These are phyloP conservation scores for Hypsizygus marmoreus DNA, from an alignment of 768 basidiomycete species.

Conservation along the genomic window DNA sequence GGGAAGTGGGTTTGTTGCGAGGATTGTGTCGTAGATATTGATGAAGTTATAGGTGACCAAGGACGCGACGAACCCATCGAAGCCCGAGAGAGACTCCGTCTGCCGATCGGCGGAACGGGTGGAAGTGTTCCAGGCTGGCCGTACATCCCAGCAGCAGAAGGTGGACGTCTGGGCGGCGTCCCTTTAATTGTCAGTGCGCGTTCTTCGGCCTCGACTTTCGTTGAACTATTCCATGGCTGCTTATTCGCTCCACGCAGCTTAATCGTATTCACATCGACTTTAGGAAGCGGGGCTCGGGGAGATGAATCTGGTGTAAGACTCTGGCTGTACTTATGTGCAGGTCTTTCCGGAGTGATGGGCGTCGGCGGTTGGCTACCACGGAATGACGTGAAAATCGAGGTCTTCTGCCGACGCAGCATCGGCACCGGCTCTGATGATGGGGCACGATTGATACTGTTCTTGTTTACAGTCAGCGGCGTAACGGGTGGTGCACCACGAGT, in stretches of 20 bases:
- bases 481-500: conserved; percentile 38
- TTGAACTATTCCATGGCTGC: conserved; percentile 81
- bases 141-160: conserved; percentile 46
- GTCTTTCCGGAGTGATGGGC: conserved; percentile 57
- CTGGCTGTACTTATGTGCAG: conserved; percentile 66
- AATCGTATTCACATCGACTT: conserved; percentile 41
- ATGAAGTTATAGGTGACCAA: conserved; percentile 77
- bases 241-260: conserved; percentile 39
- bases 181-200: conserved; percentile 46
- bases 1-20: conserved; percentile 42
- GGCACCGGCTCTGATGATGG: conserved; percentile 59
- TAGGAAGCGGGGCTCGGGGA: conserved; percentile 46
- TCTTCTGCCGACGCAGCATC: conserved; percentile 55
- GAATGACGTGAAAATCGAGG: conserved; percentile 61
- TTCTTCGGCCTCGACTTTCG: conserved; percentile 65
- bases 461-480: conserved; percentile 51
- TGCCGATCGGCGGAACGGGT: conserved; percentile 48
- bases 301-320: conserved; percentile 75
- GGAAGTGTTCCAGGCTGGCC: conserved; percentile 36
- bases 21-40: conserved; percentile 69
- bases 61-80: conserved; percentile 80
- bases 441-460: conserved; percentile 36
- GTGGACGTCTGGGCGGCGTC: conserved; percentile 52
- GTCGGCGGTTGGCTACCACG: conserved; percentile 43
- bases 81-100: conserved; percentile 69